Evolutionary conservation across 2,329 filamentous ascomycete species (phyloP).

Genomic region (Calonectria pseudoturangicola): DNA sequence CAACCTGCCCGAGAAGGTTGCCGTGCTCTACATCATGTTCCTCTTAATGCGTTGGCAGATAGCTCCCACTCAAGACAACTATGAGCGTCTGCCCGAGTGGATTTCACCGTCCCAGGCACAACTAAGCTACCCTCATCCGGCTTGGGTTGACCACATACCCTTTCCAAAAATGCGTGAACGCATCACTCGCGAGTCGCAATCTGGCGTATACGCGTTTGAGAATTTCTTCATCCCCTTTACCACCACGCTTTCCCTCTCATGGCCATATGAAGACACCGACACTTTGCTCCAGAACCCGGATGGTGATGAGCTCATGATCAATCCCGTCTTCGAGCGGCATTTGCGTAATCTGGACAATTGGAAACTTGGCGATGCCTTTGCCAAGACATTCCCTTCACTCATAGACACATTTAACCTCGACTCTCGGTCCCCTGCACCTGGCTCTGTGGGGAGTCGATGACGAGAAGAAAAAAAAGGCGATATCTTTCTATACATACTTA

Average conservation of each 20-base stretch:
- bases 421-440: constrained; percentile 42
- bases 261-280: constrained; percentile 86
- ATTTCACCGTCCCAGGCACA: constrained; percentile 80
- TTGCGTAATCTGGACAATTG: constrained; percentile 86
- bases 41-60: constrained; percentile 91
- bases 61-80: constrained; percentile 85
- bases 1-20: constrained; percentile 87
- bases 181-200: constrained; percentile 71
- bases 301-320: constrained; percentile 83
- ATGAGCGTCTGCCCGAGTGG: constrained; percentile 85
- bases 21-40: constrained; percentile 90
- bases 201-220: constrained; percentile 78
- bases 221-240: constrained; percentile 91
- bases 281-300: constrained; percentile 77
- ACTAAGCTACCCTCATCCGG: constrained; percentile 80
- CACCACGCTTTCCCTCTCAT: constrained; percentile 84
- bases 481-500: neutral
- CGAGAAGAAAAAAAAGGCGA: neutral
- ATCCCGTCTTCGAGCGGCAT: constrained; percentile 90
- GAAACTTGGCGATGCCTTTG: constrained; percentile 83
- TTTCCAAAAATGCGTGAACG: constrained; percentile 86
- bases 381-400: constrained; percentile 75
- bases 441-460: constrained; percentile 47
- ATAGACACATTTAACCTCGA: constrained; percentile 57
- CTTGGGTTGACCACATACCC: constrained; percentile 88